Conservation (phyloP, 192 early-diverging fungal species). For the Coemansia sp. region DNA sequence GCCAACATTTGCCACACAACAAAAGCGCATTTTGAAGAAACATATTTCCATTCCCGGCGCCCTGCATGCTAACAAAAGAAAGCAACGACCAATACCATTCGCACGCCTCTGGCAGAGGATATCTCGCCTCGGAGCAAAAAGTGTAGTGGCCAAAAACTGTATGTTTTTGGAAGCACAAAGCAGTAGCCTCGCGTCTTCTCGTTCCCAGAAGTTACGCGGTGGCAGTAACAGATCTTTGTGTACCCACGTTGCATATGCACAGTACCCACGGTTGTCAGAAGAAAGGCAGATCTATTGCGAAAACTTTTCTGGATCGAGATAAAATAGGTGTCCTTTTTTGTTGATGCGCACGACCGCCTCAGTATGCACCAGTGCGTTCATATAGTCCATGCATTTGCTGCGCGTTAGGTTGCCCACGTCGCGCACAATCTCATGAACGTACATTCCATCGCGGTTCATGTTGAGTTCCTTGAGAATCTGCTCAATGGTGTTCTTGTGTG, state of each 20-base stretch:
- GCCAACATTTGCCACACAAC: not conserved
- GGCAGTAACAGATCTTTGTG: no score
- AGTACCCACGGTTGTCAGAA: conserved; percentile 5
- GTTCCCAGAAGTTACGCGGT: no score
- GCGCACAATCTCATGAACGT: conserved; percentile 41
- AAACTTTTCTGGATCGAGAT: conserved; percentile 46
- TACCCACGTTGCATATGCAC: not conserved
- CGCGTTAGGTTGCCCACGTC: conserved; percentile 42
- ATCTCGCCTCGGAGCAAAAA: not conserved
- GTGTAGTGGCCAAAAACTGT: not conserved
- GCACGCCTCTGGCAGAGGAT: conserved; percentile 2
- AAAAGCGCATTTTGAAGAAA: not conserved
- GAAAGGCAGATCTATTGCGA: not conserved
- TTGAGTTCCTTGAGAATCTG: conserved; percentile 48
- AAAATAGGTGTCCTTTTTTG: conserved; percentile 54
- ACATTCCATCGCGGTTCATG: conserved; percentile 47
- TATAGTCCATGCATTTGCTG: conserved; percentile 44
- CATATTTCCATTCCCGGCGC: not conserved
- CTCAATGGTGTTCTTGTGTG: conserved; percentile 43
- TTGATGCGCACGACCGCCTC: conserved; percentile 37
- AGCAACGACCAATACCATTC: not conserved
- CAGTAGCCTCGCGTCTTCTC: no score
- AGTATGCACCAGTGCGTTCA: conserved; percentile 44
- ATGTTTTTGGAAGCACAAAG: not conserved
- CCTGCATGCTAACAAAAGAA: not conserved